phyloP scores from a whole-genome alignment of 331 rosid species.

The Arachis monticola region DNA sequence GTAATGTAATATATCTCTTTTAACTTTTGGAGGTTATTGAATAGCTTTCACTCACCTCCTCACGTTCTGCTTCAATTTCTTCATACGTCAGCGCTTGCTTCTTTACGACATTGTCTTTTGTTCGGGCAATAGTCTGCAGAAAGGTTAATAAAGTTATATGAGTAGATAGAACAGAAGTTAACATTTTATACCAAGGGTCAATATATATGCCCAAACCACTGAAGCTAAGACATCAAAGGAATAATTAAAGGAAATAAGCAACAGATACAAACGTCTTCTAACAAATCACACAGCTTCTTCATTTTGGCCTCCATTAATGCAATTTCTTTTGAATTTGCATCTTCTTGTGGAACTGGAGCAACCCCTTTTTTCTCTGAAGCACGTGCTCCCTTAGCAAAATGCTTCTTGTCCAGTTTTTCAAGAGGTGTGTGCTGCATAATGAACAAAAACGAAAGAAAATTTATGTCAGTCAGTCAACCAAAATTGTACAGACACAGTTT shows the following conservation, averaged over 20 bases:
- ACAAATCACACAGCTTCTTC: constrained; percentile 65
- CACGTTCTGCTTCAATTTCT: constrained; percentile 96
- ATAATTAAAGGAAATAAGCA: constrained; percentile 27
- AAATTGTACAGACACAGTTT: constrained; percentile 2
- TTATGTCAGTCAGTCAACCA: not conserved
- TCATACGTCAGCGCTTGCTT: constrained; percentile 94
- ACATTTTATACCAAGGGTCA: not conserved
- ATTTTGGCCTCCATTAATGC: constrained; percentile 78
- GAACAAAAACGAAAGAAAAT: constrained; percentile 24
- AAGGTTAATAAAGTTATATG: constrained; percentile 33
- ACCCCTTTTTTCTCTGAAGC: constrained; percentile 56
- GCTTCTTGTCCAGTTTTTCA: constrained; percentile 85
- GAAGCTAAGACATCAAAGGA: constrained; percentile 16
- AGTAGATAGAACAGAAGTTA: not conserved
- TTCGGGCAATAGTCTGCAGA: constrained; percentile 71
- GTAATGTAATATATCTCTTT: not conserved
- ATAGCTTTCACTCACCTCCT: constrained; percentile 67
- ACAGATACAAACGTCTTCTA: constrained; percentile 67
- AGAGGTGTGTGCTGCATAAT: constrained; percentile 75
- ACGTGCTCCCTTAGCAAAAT: constrained; percentile 73
- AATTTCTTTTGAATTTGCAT: constrained; percentile 69
- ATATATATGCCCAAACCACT: constrained; percentile 5
- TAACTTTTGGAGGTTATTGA: constrained; percentile 13
- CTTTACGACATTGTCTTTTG: constrained; percentile 89
- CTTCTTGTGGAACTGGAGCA: constrained; percentile 54